Evolutionary conservation across 1,284 basidiomycete species (phyloP), one percentile per base, ranked within the genome.

Genomic region (Cronartium quercuum): DNA sequence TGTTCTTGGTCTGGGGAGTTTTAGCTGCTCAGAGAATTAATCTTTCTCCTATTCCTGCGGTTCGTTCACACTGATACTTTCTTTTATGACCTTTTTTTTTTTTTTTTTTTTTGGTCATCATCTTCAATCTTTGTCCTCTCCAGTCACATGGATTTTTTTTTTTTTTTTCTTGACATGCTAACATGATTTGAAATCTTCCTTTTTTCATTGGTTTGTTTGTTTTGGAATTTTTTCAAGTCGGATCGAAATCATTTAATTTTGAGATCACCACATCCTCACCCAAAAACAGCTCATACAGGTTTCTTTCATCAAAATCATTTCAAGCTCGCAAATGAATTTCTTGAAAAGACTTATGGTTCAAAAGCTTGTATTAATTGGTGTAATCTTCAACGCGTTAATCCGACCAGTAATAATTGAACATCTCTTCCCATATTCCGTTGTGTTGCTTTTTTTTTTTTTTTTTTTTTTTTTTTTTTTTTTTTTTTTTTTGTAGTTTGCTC

Each of bases 1-100:
- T 75, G 2, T 75, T 75, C 35, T 47, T 75, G 4, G 57, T 29
- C 5, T 75, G 73, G 73, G 73, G 73, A n/a, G 42, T 62, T 4
- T 9, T 66, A 5, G 73, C 73, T 2, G 35, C 35, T 12, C 6
- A 68, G 63, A 24, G 37, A n/a, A n/a, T 75, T 18, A 0, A 41
- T 2, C 42, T 38, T 13, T 21, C 63, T 35, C 13, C 6, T 2
- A 18, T 74, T 37, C 5, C 15, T 42, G 24, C 24, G 0, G 64
- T 66, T 7, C 24, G 62, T 74, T 44, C 13, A 64, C 9, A 57
- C 1, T 2, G 40, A 60, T 41, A 38, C 4, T 34, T 29, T 21
- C 15, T 63, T 7, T 35, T 37, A 24, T 51, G 3, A 6, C 21
- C 35, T n/a, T 3, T 44, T 35, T 37, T 55, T 18, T 47, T 37